Base-by-base conservation (phyloP, 768 basidiomycete species). In the Suillus placidus region DNA sequence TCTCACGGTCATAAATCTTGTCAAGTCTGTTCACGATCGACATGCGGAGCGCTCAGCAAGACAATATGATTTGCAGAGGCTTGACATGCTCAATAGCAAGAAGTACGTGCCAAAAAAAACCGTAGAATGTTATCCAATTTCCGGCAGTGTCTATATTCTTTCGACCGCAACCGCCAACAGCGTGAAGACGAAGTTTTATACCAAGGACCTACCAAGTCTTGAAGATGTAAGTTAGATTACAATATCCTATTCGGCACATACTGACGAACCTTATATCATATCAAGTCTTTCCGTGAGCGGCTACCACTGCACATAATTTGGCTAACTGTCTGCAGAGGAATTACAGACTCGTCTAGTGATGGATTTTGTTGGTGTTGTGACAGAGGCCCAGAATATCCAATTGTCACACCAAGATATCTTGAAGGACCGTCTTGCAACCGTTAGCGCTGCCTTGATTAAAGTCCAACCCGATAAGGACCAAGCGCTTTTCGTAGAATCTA, bases 21-120 rank as follows among this genome's bases (percentile, higher is more conserved):
- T 43, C 26, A 45, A 42, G 8, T 49, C 32, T 62, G 42, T 34
- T 66, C 91, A 92, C 71, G 93, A 94, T 72, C 86, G 83, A 55
- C 92, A 93, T 65, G 88, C 90, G 38, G 91, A 90, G 62, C 85
- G 91, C 40, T 85, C 83, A 4, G 88, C 87, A 23, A 88, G 85
- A 73, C 92, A 93, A 70, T 86, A 85, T 52, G 92, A 93, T 67
- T 88, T 91, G 69, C 91, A 93, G 70, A 84, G 84, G 62, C 81
- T 82, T 40, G 90, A 93, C 47, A 94, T 94, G 93, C 76, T 87
- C 51, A 90, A 89, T 69, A 85, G 87, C 76, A 94, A 94, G 81
- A 94, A 94, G 93, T 93, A 66, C 38, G 79, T 40, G 30, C 58
- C 32, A 20, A 58, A 58, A 58, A 32, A 18, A 26, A 49, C 2